Conservation (phyloP, 129 eudicot genomes). For the Lactuca sativa region DNA sequence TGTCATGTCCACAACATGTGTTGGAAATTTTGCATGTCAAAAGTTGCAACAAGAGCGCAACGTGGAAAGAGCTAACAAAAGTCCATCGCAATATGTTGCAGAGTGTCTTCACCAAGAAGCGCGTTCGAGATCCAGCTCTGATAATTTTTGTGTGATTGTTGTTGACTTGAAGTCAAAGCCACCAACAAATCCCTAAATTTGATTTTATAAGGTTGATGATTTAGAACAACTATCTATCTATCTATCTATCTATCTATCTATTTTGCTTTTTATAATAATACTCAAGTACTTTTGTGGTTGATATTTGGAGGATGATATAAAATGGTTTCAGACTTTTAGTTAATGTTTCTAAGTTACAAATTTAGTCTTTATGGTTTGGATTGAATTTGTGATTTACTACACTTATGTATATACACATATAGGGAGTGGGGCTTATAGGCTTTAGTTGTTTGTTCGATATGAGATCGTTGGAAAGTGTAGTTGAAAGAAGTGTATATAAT, state of each 20-base stretch:
- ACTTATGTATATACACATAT: no score
- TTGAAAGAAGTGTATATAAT: not conserved
- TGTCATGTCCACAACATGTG: conserved; percentile 15
- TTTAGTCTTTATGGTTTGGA: not conserved
- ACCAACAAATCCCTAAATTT: no score
- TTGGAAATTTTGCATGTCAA: conserved; percentile 17
- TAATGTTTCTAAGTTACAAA: not conserved
- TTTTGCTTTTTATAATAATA: no score
- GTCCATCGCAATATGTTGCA: conserved; percentile 17
- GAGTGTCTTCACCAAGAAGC: conserved; percentile 20
- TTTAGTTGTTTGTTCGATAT: not conserved
- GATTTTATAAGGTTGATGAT: not conserved
- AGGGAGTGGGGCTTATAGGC: no score
- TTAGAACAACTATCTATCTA: not conserved
- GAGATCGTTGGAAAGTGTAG: conserved; percentile 7
- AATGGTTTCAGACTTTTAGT: not conserved
- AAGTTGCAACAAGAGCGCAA: conserved; percentile 10
- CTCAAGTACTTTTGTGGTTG: not conserved
- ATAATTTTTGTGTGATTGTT: conserved; percentile 26
- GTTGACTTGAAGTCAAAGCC: conserved; percentile 26
- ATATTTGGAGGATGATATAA: conserved; percentile 6
- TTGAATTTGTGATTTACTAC: no score
- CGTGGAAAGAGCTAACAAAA: not conserved
- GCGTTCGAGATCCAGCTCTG: conserved; percentile 13
- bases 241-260: not conserved